Conservation (phyloP, 352 stramenopile species). For the Phytophthora pseudosyringae region DNA sequence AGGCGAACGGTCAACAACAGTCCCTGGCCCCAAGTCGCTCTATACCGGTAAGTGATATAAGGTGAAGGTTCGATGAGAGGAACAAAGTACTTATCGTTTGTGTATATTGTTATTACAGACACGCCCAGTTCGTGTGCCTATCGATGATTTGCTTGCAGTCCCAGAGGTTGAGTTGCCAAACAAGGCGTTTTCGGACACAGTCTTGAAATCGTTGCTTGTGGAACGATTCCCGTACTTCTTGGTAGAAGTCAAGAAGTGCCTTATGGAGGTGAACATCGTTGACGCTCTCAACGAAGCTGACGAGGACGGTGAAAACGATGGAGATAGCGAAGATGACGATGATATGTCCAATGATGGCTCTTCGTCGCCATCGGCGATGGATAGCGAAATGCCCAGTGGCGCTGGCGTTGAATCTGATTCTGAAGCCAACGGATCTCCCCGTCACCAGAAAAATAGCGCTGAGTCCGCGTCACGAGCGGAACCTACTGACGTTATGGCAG, state of each 20-base stretch:
- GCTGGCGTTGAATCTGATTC: conserved; percentile 61
- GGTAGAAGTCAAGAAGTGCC: conserved; percentile 77
- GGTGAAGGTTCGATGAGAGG: neutral
- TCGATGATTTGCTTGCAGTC: conserved; percentile 82
- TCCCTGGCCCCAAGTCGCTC: conserved; percentile 32
- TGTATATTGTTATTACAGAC: conserved; percentile 41
- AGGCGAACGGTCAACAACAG: conserved; percentile 46
- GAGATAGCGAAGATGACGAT: conserved; percentile 84
- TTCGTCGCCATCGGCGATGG: conserved; percentile 73
- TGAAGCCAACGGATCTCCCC: conserved; percentile 50
- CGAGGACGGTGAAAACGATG: conserved; percentile 39
- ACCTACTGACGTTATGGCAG: conserved; percentile 55
- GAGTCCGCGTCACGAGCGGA: conserved; percentile 36
- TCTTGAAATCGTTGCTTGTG: conserved; percentile 73
- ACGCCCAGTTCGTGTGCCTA: conserved; percentile 78
- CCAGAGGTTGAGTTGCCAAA: conserved; percentile 78
- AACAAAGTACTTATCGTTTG: conserved; percentile 5
- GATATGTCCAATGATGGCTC: conserved; percentile 90
- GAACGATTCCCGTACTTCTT: conserved; percentile 82
- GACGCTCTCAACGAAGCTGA: conserved; percentile 48
- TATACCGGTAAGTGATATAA: conserved; percentile 49
- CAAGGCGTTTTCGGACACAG: conserved; percentile 69
- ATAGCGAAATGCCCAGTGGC: conserved; percentile 67
- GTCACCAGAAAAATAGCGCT: conserved; percentile 28
- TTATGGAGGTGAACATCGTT: conserved; percentile 57